Evolutionary conservation across 2,329 filamentous ascomycete genomes (phyloP).

Genomic region (Neonectria hederae): DNA sequence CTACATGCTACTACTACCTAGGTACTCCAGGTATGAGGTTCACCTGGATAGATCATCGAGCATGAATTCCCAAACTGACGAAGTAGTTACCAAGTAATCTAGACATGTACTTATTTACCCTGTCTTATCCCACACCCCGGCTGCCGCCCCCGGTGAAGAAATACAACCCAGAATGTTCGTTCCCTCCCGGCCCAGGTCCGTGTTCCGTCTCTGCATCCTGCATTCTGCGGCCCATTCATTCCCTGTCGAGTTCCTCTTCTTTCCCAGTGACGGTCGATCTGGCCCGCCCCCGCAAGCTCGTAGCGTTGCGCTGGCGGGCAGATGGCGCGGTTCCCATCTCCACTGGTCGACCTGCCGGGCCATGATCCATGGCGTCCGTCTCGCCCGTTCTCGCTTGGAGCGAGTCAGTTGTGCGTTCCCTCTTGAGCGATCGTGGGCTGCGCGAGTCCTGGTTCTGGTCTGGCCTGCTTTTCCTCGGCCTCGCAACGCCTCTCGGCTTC

Average conservation of each 20-base stretch:
- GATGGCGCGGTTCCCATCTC: conserved; percentile 30
- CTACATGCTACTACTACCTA: no score
- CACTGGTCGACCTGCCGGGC: conserved; percentile 32
- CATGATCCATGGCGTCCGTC: not conserved
- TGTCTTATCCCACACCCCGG: no score
- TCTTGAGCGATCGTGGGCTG: conserved; percentile 41
- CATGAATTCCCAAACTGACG: no score
- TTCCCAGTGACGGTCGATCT: conserved; percentile 27
- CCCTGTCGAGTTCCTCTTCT: not conserved
- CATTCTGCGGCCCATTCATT: not conserved
- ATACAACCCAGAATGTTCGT: no score
- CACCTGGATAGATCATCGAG: no score
- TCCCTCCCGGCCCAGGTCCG: not conserved
- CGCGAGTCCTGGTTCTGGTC: conserved; percentile 10
- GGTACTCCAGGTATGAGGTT: no score
- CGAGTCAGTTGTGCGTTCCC: conserved; percentile 3
- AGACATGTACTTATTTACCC: no score
- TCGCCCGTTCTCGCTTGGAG: conserved; percentile 14
- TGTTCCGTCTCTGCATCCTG: not conserved
- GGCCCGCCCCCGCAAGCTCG: conserved; percentile 43
- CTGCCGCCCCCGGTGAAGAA: no score
- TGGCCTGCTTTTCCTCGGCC: not conserved
- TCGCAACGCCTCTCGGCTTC: not conserved
- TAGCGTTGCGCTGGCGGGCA: conserved; percentile 25
- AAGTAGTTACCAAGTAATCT: no score